Evolutionary conservation across 306 rosid species (phyloP), one percentile per base, ranked within the genome.

Genomic region (Cicer yamashitae): DNA sequence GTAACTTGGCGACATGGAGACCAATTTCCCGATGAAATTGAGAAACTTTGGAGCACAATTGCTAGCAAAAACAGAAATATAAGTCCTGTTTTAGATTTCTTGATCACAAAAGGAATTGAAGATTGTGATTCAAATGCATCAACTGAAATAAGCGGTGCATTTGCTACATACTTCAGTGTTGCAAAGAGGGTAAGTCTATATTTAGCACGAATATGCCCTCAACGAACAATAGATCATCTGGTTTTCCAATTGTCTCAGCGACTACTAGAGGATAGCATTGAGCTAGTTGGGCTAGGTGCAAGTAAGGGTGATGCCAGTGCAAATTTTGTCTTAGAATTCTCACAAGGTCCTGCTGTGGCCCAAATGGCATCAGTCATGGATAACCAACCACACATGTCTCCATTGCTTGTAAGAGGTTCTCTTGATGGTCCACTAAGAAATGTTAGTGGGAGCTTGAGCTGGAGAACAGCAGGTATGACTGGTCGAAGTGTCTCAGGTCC

Each of bases 11-110:
- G 99, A 76, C 99, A 92, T 79, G 99, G 97, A 40, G 99, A 96
- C 77, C 98, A 92, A 44, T 96, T 96, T 71, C 99, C 99, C 6
- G 98, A 96, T 86, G 99, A 96, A 88, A 96, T 96, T 74, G 99
- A 96, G 91, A 96, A 96, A 76, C 93, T 96, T 67, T 96, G 99
- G 99, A 92, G 98, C 87, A 96, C 99, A 63, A 96, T 96, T 89
- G 99, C 99, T 74, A 92, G 99, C 98, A 92, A 96, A 90, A 90
- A 96, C 58, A 90, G 88, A 86, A 96, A 96, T 77, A 90, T 96
- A 39, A 90, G 97, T 86, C 99, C 99, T 68, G 99, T 96, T 83
- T 83, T 96, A 70, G 99, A 96, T 88, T 96, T 96, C 91, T 79
- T 96, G 88, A 96, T 96, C 87, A 92, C 96, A 4, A 96, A 96